Base-by-base conservation (phyloP, 441 rosid species). In the Brassica balearica region DNA sequence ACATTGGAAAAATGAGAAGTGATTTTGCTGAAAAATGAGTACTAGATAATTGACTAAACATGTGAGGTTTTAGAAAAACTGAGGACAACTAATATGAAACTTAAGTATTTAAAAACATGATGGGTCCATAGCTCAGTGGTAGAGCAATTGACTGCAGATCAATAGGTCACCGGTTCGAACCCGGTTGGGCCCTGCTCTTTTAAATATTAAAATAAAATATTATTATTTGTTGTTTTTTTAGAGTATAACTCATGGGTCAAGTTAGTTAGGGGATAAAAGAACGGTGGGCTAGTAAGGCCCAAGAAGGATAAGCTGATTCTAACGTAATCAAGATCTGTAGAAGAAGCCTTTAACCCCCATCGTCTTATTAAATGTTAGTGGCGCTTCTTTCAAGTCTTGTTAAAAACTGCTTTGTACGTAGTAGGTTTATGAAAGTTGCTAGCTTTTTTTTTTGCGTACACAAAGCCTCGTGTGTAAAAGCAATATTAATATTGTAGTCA, bases 141-240 rank as follows among this genome's bases (percentile, higher is more conserved):
- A 88, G 95, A 93, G 97, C 92, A 95, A 86, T 91, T 92, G 94
- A 91, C 96, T 92, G 91, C 91, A 90, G 97, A 91, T 94, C 93
- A 94, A 95, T 87, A 88, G 96, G 95, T 88, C 96, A 89, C 87
- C 88, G 96, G 95, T 90, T 90, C 92, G 92, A 90, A 82, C 90
- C 90, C 89, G 88, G 93, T 88, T 87, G 96, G 90, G 95, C 92
- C 91, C 97, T 62, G 19, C 3, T 23, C 0, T 25, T 29, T 1
- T 0, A 6, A 34, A 34, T 36, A 36, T 36, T 36, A 8, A 36
- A 36, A 36, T 7, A 36, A 36, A 0, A 36, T 0, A 36, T 36
- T 34, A 34, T 6, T 36, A 36, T 36, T 43, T 48, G 55, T 46
- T 48, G 17, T 46, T 12, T 48, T 17, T 43, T 48, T 4, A 48